Percentiles rank a stretch among this genome's conserved stretches.
These are phyloP conservation scores for Panaeolus papilionaceus DNA, from an alignment of 768 basidiomycete species.

Conservation along the genomic window DNA sequence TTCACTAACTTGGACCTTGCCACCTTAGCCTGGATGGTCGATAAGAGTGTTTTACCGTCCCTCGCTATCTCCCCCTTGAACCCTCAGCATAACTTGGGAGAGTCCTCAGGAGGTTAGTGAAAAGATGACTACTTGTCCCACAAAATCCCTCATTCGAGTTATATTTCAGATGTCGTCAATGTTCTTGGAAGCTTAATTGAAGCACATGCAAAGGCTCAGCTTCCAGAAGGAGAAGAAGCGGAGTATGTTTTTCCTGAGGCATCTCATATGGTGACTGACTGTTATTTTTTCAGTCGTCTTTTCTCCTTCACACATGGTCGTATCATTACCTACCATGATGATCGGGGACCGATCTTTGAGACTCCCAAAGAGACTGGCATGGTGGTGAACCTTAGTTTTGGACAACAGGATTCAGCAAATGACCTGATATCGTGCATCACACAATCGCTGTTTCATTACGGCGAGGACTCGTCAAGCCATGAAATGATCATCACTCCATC, in stretches of 20 bases:
- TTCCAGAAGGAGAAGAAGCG: constrained; percentile 36
- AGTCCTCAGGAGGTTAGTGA: constrained; percentile 28
- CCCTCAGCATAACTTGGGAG: constrained; percentile 34
- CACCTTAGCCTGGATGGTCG: constrained; percentile 59
- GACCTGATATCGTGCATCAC: constrained; percentile 67
- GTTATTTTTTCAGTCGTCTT: constrained; percentile 38
- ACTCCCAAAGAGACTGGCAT: constrained; percentile 39
- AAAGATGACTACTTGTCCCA: background rate
- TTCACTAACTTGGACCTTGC: constrained; percentile 77
- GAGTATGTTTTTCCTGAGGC: constrained; percentile 34
- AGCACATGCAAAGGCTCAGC: constrained; percentile 43
- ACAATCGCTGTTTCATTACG: constrained; percentile 42
- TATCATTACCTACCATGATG: constrained; percentile 40
- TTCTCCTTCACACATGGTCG: constrained; percentile 64
- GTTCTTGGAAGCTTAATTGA: constrained; percentile 52
- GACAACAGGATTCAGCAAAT: constrained; percentile 47
- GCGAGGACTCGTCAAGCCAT: constrained; percentile 43
- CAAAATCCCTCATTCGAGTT: background rate
- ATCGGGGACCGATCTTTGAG: constrained; percentile 18
- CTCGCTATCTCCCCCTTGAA: constrained; percentile 48
- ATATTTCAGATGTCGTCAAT: constrained; percentile 55
- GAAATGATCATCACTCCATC: constrained; percentile 69
- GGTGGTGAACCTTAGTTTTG: constrained; percentile 60
- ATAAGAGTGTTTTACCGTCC: constrained; percentile 54
- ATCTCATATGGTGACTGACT: constrained; percentile 10